phyloP scores from a whole-genome alignment of 2,329 filamentous ascomycete genomes.

The Zasmidium citrigriseum region DNA sequence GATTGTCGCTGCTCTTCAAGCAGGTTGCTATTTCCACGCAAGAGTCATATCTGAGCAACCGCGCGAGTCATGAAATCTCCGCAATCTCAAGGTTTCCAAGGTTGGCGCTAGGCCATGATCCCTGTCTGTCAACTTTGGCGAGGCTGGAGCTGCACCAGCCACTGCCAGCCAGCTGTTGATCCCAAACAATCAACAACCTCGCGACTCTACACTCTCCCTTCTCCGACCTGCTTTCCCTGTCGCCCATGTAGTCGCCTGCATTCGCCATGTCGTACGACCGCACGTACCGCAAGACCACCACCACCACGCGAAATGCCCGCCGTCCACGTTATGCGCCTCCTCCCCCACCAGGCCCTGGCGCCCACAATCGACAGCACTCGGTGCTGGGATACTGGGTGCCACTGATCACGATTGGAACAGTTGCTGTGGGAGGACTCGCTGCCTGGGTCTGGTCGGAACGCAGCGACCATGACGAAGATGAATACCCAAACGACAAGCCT shows the following conservation, averaged over 20 bases:
- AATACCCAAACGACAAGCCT: conserved; percentile 48
- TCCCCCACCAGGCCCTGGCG: conserved; percentile 36
- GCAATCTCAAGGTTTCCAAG: neutral
- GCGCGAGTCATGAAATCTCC: neutral
- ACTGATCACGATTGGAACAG: conserved; percentile 79
- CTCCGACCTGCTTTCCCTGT: neutral
- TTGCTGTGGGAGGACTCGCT: conserved; percentile 81
- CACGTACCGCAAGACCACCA: conserved; percentile 34
- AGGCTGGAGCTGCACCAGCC: neutral
- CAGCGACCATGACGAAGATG: conserved; percentile 67
- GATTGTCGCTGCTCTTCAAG: no score
- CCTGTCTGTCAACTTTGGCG: neutral
- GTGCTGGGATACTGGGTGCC: conserved; percentile 86
- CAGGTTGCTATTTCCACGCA: no score
- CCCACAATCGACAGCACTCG: conserved; percentile 51
- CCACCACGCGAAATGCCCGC: conserved; percentile 52
- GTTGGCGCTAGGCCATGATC: neutral
- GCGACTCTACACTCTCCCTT: neutral
- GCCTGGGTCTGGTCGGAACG: conserved; percentile 95
- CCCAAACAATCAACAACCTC: neutral
- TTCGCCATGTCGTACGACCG: conserved; percentile 55
- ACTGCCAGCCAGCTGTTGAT: conserved; percentile 1
- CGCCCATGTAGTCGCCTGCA: conserved; percentile 10
- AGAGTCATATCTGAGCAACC: neutral
- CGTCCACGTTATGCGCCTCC: conserved; percentile 44